phyloP scores from a whole-genome alignment of 176 grass and related monocot species.

The Aegilops sharonensis region DNA sequence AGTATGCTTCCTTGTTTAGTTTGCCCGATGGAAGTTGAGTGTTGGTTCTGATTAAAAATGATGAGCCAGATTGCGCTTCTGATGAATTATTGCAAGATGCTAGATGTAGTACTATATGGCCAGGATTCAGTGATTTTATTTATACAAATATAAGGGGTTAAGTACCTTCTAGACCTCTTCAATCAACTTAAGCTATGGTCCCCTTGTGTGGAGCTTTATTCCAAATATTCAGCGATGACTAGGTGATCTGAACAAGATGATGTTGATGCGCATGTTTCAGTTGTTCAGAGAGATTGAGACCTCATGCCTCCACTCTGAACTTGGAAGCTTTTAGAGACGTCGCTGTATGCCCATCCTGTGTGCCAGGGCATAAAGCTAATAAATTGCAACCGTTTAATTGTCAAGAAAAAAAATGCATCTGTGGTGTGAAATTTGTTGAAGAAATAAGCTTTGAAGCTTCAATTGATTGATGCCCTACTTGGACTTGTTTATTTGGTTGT shows the following conservation, averaged over 20 bases:
- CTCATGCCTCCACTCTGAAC: neutral
- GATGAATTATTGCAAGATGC: neutral
- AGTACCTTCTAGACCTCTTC: neutral
- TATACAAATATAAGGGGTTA: neutral
- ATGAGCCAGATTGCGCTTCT: neutral
- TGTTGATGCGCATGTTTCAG: constrained; percentile 1
- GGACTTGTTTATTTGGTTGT: constrained; percentile 11
- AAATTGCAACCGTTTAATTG: neutral
- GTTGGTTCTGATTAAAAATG: neutral
- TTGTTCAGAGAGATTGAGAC: neutral
- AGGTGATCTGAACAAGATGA: neutral
- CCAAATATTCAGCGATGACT: neutral
- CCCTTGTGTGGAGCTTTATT: constrained; percentile 7
- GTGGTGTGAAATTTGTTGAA: neutral
- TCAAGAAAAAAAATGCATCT: neutral
- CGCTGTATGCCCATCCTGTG: neutral
- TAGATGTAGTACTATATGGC: neutral
- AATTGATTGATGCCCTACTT: neutral
- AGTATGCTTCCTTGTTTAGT: neutral
- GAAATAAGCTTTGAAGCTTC: neutral
- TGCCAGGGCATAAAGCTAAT: neutral
- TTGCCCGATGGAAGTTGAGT: neutral
- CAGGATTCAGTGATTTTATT: neutral
- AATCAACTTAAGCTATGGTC: constrained; percentile 11
- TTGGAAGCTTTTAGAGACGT: neutral